phyloP scores from a whole-genome alignment of 352 stramenopile genomes.

The Peronospora destructor region DNA sequence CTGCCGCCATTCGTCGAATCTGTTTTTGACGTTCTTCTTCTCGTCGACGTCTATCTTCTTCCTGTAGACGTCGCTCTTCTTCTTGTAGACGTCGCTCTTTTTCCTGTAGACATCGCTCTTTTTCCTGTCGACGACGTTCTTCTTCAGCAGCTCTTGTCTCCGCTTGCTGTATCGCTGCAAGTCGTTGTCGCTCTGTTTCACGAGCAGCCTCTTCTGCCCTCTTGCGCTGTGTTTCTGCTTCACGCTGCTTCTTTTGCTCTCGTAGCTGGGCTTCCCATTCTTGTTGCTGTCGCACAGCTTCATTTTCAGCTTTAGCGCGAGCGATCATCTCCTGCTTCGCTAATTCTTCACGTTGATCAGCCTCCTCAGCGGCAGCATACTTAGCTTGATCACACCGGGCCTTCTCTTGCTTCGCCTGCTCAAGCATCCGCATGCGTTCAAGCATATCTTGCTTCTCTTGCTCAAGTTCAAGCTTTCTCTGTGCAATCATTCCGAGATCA shows the following conservation, averaged over 20 bases:
- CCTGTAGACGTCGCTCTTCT: slow-evolving; percentile 18
- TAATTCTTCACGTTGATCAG: slow-evolving; percentile 18
- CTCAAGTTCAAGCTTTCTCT: slow-evolving; percentile 50
- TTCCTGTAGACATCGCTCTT: slow-evolving; percentile 14
- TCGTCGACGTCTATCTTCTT: slow-evolving; percentile 32
- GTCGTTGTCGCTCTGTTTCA: slow-evolving; percentile 27
- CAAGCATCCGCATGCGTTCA: slow-evolving; percentile 41
- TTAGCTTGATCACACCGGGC: slow-evolving; percentile 36
- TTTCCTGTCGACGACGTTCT: slow-evolving; percentile 32
- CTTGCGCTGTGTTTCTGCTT: slow-evolving; percentile 39
- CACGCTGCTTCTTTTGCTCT: slow-evolving; percentile 34
- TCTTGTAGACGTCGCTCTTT: slow-evolving; percentile 35
- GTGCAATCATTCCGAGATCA: slow-evolving; percentile 54
- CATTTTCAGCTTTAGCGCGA: slow-evolving; percentile 29
- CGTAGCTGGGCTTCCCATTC: slow-evolving; percentile 27
- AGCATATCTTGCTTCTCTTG: slow-evolving; percentile 47
- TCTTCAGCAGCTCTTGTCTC: slow-evolving; percentile 35
- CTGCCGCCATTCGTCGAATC: slow-evolving; percentile 25
- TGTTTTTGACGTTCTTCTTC: slow-evolving; percentile 37
- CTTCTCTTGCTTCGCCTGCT: slow-evolving; percentile 49
- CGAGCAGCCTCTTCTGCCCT: slow-evolving; percentile 33
- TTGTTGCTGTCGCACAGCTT: slow-evolving; percentile 31
- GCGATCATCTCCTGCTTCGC: slow-evolving; percentile 19
- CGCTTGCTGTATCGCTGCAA: slow-evolving; percentile 20
- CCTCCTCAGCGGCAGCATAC: slow-evolving; percentile 26